Conservation (phyloP, 1,139 yeast genomes). For the Hyphopichia wangnamkhiaoensis region DNA sequence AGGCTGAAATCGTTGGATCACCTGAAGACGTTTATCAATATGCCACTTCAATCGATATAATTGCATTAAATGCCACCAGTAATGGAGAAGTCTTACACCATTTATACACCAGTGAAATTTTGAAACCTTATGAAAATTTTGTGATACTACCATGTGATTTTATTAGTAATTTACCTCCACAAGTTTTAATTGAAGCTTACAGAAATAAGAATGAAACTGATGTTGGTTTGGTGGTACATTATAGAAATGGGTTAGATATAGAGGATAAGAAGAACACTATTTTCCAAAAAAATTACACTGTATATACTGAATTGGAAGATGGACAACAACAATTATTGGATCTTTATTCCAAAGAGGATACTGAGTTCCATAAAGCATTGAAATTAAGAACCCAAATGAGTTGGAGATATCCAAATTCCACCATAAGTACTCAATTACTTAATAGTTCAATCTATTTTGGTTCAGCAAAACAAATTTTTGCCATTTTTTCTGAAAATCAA, state of each 20-base stretch:
- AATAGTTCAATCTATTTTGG: slow-evolving; percentile 85
- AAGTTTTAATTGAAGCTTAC: slow-evolving; percentile 79
- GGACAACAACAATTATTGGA: slow-evolving; percentile 65
- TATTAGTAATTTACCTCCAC: slow-evolving; percentile 89
- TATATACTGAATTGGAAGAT: slow-evolving; percentile 56
- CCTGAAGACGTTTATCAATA: slow-evolving; percentile 11
- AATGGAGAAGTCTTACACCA: slow-evolving; percentile 66
- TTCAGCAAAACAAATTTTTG: slow-evolving; percentile 48
- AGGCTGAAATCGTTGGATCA: slow-evolving; percentile 8
- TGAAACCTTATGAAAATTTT: slow-evolving; percentile 48
- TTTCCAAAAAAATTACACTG: slow-evolving; percentile 50
- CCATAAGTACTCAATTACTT: slow-evolving; percentile 72
- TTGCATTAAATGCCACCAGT: slow-evolving; percentile 46
- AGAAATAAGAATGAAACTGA: slow-evolving; percentile 67
- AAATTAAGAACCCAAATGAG: slow-evolving; percentile 82
- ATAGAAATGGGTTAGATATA: slow-evolving; percentile 70
- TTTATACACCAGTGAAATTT: slow-evolving; percentile 44
- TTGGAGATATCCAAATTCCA: slow-evolving; percentile 82
- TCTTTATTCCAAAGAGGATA: slow-evolving; percentile 63
- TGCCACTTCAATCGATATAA: slow-evolving; percentile 39
- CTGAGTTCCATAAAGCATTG: slow-evolving; percentile 67
- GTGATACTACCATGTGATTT: slow-evolving; percentile 92
- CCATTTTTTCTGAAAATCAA: slow-evolving; percentile 30
- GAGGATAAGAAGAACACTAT: slow-evolving; percentile 68
- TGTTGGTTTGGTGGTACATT: slow-evolving; percentile 70